Evolutionary conservation across 768 basidiomycete species (phyloP).

Genomic region (Dentipellis sp.): DNA sequence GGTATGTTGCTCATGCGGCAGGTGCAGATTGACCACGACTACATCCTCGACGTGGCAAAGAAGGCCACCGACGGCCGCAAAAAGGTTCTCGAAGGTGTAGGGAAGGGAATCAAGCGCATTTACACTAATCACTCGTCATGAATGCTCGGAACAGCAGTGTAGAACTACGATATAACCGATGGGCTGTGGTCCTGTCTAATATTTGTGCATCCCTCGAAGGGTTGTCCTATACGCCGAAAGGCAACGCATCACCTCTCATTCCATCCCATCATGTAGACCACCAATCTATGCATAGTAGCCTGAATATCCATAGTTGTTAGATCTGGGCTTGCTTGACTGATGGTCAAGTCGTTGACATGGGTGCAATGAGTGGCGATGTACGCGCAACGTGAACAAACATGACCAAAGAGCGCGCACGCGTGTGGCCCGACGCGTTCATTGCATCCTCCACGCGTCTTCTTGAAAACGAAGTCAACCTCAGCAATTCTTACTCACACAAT

Average conservation of each 20-base stretch:
- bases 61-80: slow-evolving; percentile 61
- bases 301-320: neutral
- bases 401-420: slow-evolving; percentile 15
- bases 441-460: neutral
- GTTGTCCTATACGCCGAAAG: too few relatives aligned
- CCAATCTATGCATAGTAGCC: neutral
- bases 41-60: slow-evolving; percentile 50
- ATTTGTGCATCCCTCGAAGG: neutral
- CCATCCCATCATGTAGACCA: neutral
- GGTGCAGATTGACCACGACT: slow-evolving; percentile 53
- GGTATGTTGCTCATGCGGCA: neutral
- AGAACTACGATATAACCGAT: neutral
- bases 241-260: neutral
- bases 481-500: neutral
- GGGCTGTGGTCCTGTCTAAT: neutral
- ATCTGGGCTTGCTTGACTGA: neutral
- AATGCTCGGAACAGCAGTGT: neutral
- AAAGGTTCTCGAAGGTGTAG: slow-evolving; percentile 62
- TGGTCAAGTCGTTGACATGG: neutral
- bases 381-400: neutral
- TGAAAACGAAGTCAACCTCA: neutral
- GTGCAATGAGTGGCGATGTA: neutral
- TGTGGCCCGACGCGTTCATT: neutral
- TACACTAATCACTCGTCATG: slow-evolving; percentile 25
- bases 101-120: slow-evolving; percentile 57